Conservation (phyloP, 2,329 filamentous ascomycete genomes). For the Paecilomyces sp. region DNA sequence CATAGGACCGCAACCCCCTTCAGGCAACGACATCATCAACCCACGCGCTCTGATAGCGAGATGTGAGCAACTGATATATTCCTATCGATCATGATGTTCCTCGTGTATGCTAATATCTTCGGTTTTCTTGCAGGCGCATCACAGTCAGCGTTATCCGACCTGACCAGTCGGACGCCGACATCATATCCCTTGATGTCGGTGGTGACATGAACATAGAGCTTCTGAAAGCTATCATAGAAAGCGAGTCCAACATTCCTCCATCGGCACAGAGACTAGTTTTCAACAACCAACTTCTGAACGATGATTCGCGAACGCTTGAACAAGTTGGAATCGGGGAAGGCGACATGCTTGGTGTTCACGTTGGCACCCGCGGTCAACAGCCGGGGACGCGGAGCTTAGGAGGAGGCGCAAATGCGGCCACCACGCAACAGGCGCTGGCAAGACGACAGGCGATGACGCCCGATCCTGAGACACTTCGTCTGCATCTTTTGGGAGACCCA, state of each 20-base stretch:
- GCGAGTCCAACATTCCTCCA: constrained; percentile 68
- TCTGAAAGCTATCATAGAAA: constrained; percentile 81
- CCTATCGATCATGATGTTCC: constrained; percentile 1
- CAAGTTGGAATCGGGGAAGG: constrained; percentile 75
- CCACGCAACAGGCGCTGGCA: constrained; percentile 21
- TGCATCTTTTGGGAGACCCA: constrained; percentile 76
- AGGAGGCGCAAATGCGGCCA: constrained; percentile 16
- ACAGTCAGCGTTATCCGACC: constrained; percentile 77
- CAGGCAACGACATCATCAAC: not conserved
- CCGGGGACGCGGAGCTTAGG: constrained; percentile 22
- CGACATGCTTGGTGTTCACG: constrained; percentile 86
- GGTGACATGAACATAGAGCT: constrained; percentile 75
- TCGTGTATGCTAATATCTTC: not conserved
- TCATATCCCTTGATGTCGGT: constrained; percentile 75
- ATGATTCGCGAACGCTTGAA: constrained; percentile 73
- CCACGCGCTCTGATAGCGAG: constrained; percentile 2
- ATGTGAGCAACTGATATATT: not conserved
- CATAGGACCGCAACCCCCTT: not conserved
- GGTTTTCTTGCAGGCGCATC: constrained; percentile 59
- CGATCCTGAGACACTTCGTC: constrained; percentile 73
- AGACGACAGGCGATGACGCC: constrained; percentile 25
- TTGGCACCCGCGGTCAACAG: constrained; percentile 36
- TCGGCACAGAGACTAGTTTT: constrained; percentile 78
- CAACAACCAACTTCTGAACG: constrained; percentile 73
- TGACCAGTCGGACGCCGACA: constrained; percentile 62